A percentile compares a stretch with the other conserved stretches of the same genome.
Conservation (phyloP, 192 early-diverging fungal genomes). For the Coemansia sp. region DNA sequence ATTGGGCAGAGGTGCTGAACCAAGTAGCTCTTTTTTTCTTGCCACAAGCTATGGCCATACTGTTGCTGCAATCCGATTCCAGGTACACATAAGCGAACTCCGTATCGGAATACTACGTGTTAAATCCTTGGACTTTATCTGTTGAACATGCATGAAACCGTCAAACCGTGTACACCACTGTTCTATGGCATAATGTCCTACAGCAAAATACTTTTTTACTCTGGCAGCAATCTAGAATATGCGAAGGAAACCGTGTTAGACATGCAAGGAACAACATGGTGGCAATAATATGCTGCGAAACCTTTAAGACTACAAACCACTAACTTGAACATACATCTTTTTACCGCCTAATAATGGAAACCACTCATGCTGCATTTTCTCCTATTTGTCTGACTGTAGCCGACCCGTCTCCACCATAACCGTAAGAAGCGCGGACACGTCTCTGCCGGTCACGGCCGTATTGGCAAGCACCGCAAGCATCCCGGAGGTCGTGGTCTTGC, state of each 20-base stretch:
- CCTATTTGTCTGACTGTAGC: slow-evolving; percentile 30
- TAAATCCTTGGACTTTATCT: background rate
- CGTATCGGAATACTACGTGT: too few relatives aligned
- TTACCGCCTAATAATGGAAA: too few relatives aligned
- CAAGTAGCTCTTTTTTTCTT: too few relatives aligned
- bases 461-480: slow-evolving; percentile 99
- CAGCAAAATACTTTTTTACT: background rate
- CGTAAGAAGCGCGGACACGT: slow-evolving; percentile 98
- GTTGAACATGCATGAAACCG: background rate
- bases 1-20: too few relatives aligned
- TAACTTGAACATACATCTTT: background rate
- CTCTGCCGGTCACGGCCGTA: slow-evolving; percentile 99
- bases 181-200: background rate
- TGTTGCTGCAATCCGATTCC: too few relatives aligned
- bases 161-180: background rate
- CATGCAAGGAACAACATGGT: too few relatives aligned
- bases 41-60: too few relatives aligned
- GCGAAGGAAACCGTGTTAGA: background rate
- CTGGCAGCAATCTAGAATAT: background rate
- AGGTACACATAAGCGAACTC: too few relatives aligned
- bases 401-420: slow-evolving; percentile 57
- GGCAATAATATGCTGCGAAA: too few relatives aligned
- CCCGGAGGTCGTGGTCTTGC: slow-evolving; percentile 99
- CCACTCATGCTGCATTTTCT: background rate
- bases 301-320: background rate